Evolutionary conservation across 768 basidiomycete genomes (phyloP), one percentile per base, ranked within the genome.

Genomic region (Pleurotus djamor): DNA sequence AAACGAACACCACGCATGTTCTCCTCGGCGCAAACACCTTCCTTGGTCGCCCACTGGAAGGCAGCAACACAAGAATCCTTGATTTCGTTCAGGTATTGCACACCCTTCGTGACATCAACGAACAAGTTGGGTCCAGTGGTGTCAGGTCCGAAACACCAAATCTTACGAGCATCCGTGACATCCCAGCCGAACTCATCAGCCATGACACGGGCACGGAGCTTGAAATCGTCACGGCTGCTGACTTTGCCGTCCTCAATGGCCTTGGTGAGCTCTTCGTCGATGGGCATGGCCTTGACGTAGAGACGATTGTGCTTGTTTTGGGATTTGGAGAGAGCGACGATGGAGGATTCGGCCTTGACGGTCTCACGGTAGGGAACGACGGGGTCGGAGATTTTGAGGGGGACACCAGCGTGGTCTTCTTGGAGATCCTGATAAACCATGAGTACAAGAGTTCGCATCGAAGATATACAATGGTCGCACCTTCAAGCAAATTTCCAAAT

Each of bases 251-350:
- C 67, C 74, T 98, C 97, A 67, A 99, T 98, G 61, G 94, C 97
- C 67, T 85, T 84, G 63, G 94, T 88, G 61, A 98, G 85, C 72
- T 98, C 96, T 71, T 99, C 97, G 28, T 92, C 94, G 59, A 99
- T 72, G 38, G 97, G 97, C 79, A 88, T 64, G 38, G 97, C 97
- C 83, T 95, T 95, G 65, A 88, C 85, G 76, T 89, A 99, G 60
- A 99, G 83, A 79, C 97, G 92, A 75, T 99, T 99, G 88, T 99
- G 97, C 84, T 98, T 99, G 85, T 99, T 98, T 79, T 98, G 97
- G 17, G 97, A 98, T 77, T 99, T 99, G 60, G 97, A 98, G 41
- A 99, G 83, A 33, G 97, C 97, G 66, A 93, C 89, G 67, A 98
- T 98, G 52, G 88, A 86, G 5, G 97, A 98, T 77, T 98, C 95